A percentile compares a stretch with the other conserved stretches of the same genome.
Conservation (phyloP, 441 rosid genomes). For the Brassica balearica region DNA sequence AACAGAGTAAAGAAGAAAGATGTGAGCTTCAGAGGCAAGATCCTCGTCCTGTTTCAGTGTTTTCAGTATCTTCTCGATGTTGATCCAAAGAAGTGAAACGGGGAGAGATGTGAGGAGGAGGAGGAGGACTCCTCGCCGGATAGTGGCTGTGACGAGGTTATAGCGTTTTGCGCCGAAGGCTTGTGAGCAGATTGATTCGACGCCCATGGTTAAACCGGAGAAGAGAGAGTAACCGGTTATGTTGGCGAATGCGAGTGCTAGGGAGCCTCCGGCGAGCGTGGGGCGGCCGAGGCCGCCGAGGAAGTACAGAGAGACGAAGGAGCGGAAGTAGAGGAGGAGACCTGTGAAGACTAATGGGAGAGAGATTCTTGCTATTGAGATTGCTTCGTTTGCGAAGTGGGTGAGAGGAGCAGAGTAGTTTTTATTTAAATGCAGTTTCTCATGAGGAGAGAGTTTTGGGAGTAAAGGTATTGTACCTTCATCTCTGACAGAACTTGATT, state of each 20-base stretch:
- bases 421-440: constrained; percentile 25
- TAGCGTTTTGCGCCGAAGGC: constrained; percentile 80
- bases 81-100: constrained; percentile 74
- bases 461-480: constrained; percentile 42
- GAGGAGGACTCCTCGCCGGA: constrained; percentile 70
- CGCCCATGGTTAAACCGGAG: constrained; percentile 90
- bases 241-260: constrained; percentile 87
- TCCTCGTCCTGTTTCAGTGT: constrained; percentile 65
- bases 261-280: constrained; percentile 85
- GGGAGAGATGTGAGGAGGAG: constrained; percentile 67
- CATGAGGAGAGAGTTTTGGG: constrained; percentile 33
- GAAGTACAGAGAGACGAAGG: constrained; percentile 83
- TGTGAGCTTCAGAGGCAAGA: constrained; percentile 67
- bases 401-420: constrained; percentile 35
- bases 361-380: constrained; percentile 62
- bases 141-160: constrained; percentile 52
- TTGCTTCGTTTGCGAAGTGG: constrained; percentile 53
- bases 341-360: constrained; percentile 80
- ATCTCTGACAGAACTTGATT: constrained; percentile 39
- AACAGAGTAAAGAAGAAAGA: constrained; percentile 66
- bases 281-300: constrained; percentile 79
- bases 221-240: constrained; percentile 90
- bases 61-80: constrained; percentile 65
- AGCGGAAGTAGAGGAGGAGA: constrained; percentile 82
- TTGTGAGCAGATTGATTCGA: constrained; percentile 92